Conservation (phyloP, 805 yeast genomes). For the Tetrapisispora phaffii region DNA sequence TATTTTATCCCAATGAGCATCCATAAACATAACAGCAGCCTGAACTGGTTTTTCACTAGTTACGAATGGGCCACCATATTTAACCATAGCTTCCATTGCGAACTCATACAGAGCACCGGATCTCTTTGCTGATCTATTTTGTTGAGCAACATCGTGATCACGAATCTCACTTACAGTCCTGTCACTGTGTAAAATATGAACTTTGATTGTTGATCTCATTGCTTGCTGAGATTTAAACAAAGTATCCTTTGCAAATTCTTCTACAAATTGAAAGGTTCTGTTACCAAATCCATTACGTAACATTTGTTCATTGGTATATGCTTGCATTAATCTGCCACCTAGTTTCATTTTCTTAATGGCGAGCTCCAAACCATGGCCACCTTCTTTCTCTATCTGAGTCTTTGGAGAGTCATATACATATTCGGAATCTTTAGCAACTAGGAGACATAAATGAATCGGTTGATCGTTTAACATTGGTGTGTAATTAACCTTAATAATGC, state of each 20-base stretch:
- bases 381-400: conserved; percentile 35
- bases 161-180: conserved; percentile 62
- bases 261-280: conserved; percentile 65
- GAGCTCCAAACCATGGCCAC: conserved; percentile 54
- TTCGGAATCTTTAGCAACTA: conserved; percentile 70
- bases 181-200: conserved; percentile 66
- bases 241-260: conserved; percentile 49
- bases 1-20: conserved; percentile 69
- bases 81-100: conserved; percentile 62
- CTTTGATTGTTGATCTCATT: conserved; percentile 53
- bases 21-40: conserved; percentile 79
- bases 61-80: conserved; percentile 46
- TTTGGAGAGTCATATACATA: conserved; percentile 60
- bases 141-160: conserved; percentile 79
- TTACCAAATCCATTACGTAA: conserved; percentile 64
- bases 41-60: conserved; percentile 43
- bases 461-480: conserved; percentile 53
- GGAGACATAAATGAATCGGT: conserved; percentile 67
- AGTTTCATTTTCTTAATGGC: conserved; percentile 68
- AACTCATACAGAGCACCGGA: conserved; percentile 70
- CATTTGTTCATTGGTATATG: conserved; percentile 88
- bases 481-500: conserved; percentile 35
- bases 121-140: conserved; percentile 59
- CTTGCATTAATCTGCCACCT: conserved; percentile 83
- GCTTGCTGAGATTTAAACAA: conserved; percentile 32